Conservation (phyloP, 2,329 filamentous ascomycete genomes). For the Trichophyton equinum region DNA sequence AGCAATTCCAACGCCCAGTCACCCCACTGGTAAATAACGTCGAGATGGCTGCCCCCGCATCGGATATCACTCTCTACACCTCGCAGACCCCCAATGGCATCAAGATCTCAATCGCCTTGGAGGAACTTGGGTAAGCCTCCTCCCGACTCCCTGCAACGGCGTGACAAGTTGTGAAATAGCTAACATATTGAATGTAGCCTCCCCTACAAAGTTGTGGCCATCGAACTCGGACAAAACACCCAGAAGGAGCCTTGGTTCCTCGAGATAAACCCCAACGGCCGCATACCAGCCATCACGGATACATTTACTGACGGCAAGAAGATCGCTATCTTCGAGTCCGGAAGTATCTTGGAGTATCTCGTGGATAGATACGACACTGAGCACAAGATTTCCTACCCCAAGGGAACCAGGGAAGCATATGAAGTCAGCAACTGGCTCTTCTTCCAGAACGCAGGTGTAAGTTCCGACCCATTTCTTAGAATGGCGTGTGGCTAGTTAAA, state of each 20-base stretch:
- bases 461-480: slow-evolving; percentile 46
- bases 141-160: neutral
- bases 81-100: slow-evolving; percentile 76
- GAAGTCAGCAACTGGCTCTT: slow-evolving; percentile 69
- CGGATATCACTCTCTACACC: slow-evolving; percentile 72
- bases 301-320: slow-evolving; percentile 58
- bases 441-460: slow-evolving; percentile 65
- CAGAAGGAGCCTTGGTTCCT: slow-evolving; percentile 84
- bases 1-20: slow-evolving; percentile 9
- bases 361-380: slow-evolving; percentile 69
- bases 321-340: slow-evolving; percentile 71
- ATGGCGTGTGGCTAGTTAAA: slow-evolving; percentile 41
- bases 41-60: slow-evolving; percentile 20
- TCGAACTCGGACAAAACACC: slow-evolving; percentile 61
- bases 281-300: slow-evolving; percentile 79
- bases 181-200: slow-evolving; percentile 32
- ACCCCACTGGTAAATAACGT: neutral
- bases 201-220: slow-evolving; percentile 61
- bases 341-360: slow-evolving; percentile 73
- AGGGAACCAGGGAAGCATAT: slow-evolving; percentile 59
- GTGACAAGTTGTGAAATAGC: neutral
- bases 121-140: slow-evolving; percentile 53
- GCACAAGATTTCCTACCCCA: slow-evolving; percentile 69
- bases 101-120: slow-evolving; percentile 75
- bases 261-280: slow-evolving; percentile 83